Evolutionary conservation across 148 eudicot species (phyloP).

Genomic region (Dysphania ambrosioides): DNA sequence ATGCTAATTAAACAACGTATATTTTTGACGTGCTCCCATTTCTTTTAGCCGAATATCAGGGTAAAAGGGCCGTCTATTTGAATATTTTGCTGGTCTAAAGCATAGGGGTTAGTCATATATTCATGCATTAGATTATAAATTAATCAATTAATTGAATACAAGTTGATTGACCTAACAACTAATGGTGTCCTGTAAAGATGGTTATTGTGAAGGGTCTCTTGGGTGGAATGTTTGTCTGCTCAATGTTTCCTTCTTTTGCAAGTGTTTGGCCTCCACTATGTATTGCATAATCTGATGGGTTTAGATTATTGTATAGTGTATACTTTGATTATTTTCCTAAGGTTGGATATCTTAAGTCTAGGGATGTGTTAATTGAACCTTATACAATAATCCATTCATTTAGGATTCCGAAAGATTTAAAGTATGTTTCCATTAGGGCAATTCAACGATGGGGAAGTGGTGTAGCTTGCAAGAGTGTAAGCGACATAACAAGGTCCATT

Average conservation of each 20-base stretch:
- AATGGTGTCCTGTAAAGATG: conserved; percentile 25
- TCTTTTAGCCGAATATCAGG: conserved; percentile 24
- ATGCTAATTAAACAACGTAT: background rate
- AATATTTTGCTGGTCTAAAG: background rate
- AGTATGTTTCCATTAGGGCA: too few relatives aligned
- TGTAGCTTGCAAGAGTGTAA: too few relatives aligned
- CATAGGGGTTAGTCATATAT: conserved; percentile 4
- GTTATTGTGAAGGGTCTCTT: background rate
- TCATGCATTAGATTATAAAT: background rate
- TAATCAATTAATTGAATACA: background rate
- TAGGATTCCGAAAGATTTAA: too few relatives aligned
- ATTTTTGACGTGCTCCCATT: conserved; percentile 17
- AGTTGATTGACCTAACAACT: conserved; percentile 21
- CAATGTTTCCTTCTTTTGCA: conserved; percentile 10
- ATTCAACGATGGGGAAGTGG: too few relatives aligned
- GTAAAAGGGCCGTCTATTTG: background rate
- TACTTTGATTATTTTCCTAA: too few relatives aligned
- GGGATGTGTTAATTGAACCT: too few relatives aligned
- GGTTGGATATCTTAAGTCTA: too few relatives aligned
- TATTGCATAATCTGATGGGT: conserved; percentile 8
- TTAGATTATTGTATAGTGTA: too few relatives aligned
- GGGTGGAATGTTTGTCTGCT: conserved; percentile 28
- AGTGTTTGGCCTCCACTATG: conserved; percentile 10
- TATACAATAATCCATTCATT: too few relatives aligned
- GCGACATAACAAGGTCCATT: too few relatives aligned